Conservation (phyloP, 441 rosid species). For the Gossypium davidsonii region DNA sequence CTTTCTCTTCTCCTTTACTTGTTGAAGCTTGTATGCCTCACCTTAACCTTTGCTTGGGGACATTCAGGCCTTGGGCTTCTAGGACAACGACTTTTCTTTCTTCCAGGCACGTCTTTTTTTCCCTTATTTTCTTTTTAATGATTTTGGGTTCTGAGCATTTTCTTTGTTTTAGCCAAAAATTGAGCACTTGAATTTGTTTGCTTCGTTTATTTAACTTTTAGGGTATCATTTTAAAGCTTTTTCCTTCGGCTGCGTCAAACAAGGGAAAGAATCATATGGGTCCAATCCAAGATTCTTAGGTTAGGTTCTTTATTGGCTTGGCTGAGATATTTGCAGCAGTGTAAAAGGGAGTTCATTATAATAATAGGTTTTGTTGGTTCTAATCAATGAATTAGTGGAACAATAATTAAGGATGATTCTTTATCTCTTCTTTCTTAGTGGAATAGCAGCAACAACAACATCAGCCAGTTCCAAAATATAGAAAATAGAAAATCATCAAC, state of each 20-base stretch:
- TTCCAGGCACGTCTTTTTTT: not conserved
- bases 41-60: not conserved
- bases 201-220: not conserved
- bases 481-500: not conserved
- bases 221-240: not conserved
- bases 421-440: not conserved
- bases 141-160: not conserved
- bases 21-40: not conserved
- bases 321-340: not conserved
- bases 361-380: not conserved
- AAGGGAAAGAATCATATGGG: constrained; percentile 6
- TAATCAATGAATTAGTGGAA: not conserved
- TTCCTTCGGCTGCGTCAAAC: not conserved
- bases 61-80: not conserved
- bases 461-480: not conserved
- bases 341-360: not conserved
- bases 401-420: not conserved
- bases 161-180: not conserved
- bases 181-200: not conserved
- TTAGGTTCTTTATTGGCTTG: constrained; percentile 4
- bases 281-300: not conserved
- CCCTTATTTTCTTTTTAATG: not conserved
- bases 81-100: not conserved
- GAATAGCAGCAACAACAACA: not conserved
- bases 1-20: not conserved